Base-by-base conservation (phyloP, 2,329 filamentous ascomycete genomes). In the Lasiodiplodia citricola region DNA sequence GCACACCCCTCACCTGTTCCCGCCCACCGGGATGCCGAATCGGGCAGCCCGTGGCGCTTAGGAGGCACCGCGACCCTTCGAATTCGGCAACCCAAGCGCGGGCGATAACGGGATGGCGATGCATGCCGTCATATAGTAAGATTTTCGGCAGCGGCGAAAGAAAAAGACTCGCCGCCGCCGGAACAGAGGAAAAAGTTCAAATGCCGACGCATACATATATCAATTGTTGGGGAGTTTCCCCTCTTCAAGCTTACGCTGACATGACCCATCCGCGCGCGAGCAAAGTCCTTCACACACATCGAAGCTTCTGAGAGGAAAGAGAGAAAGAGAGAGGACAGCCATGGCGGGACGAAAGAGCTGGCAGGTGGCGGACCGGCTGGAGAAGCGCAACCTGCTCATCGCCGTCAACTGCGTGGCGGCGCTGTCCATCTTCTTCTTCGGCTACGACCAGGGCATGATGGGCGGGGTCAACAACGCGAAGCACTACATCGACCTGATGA, bases 381-480 rank as follows among this genome's bases (percentile, higher is more conserved):
- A 76, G 66, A 77, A 77, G 73, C 71, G 74, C 35, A 70, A 69
- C 18, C 68, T 76, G 51, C 73, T 77, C 13, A 74, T 75, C 37
- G 75, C 75, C 71, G 74, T 76, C 68, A 77, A 77, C 25, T 75
- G 75, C 60, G 72, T 77, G 37, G 75, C 75, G 25, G 75, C 74
- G 7, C 71, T 77, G 4, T 74, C 74, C 10, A 77, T 78, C 44
- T 67, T 77, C 5, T 77, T 78, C 70, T 75, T 76, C 44, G 76
- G 76, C 64, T 78, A 78, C 65, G 76, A 77, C 60, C 75, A 76
- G 66, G 75, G 76, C 25, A 74, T 78, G 71, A 77, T 78, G 76
- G 75, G 75, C 18, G 76, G 76, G 41, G 74, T 78, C 65, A 78
- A 78, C 44, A 75, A 73, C 13, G 74, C 76, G 4, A 72, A 74